phyloP scores from a whole-genome alignment of 208 protist species.

The Trypanosoma boissoni region DNA sequence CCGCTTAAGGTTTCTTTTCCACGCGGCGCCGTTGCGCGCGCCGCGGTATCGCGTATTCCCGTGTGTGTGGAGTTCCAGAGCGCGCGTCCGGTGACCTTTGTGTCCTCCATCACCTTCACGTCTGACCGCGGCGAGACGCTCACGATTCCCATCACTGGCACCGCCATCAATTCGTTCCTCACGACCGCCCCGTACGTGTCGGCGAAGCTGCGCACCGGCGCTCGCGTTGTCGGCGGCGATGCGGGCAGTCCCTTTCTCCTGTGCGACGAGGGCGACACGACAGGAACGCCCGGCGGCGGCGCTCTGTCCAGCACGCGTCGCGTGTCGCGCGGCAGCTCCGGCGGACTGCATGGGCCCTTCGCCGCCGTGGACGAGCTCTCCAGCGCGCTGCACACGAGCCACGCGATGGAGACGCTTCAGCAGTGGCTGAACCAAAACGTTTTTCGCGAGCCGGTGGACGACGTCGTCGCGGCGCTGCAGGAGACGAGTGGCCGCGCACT shows the following conservation, averaged over 20 bases:
- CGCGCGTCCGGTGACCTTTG: constrained; percentile 75
- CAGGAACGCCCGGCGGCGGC: too few relatives aligned
- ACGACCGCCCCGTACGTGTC: constrained; percentile 53
- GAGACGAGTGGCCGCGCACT: constrained; percentile 51
- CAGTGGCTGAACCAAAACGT: constrained; percentile 80
- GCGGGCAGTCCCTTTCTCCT: too few relatives aligned
- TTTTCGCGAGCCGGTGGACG: constrained; percentile 47
- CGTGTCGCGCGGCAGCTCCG: too few relatives aligned
- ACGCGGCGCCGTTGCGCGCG: constrained; percentile 38
- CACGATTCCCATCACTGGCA: constrained; percentile 71
- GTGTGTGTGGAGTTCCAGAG: constrained; percentile 70
- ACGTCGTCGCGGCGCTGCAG: constrained; percentile 60
- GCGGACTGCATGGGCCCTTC: too few relatives aligned
- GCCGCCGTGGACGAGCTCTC: too few relatives aligned
- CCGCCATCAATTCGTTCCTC: constrained; percentile 88
- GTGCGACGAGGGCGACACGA: too few relatives aligned
- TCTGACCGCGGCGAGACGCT: constrained; percentile 73
- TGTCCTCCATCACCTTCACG: constrained; percentile 80
- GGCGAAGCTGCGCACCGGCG: constrained; percentile 19
- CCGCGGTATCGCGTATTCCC: constrained; percentile 26
- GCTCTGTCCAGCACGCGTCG: too few relatives aligned
- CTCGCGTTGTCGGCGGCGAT: constrained; percentile 24
- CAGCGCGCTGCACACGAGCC: constrained; percentile 13
- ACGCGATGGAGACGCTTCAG: constrained; percentile 42
- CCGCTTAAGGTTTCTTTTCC: constrained; percentile 86